phyloP scores from a whole-genome alignment of 495 filamentous ascomycete genomes.

The Penicillium robsamsonii region DNA sequence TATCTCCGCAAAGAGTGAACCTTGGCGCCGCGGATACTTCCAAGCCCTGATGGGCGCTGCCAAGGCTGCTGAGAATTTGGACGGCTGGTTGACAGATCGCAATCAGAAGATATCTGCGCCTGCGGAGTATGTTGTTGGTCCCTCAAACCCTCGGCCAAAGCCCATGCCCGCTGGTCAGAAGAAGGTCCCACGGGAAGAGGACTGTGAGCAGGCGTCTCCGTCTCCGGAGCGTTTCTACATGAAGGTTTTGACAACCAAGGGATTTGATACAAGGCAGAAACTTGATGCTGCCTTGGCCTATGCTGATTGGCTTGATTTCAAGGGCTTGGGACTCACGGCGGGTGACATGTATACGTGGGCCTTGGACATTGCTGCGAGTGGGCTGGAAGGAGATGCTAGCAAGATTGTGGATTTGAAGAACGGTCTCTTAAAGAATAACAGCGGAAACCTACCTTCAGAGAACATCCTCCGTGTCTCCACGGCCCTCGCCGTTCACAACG shows the following conservation, averaged over 20 bases:
- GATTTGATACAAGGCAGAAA: conserved; percentile 70
- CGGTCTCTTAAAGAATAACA: conserved; percentile 55
- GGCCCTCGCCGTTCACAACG: conserved; percentile 72
- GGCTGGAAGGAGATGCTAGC: conserved; percentile 41
- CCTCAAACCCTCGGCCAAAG: conserved; percentile 76
- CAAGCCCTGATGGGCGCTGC: conserved; percentile 73
- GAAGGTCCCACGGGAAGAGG: conserved; percentile 63
- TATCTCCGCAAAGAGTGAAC: conserved; percentile 68
- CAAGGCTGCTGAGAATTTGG: conserved; percentile 73
- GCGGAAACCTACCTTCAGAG: conserved; percentile 52
- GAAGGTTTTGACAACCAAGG: conserved; percentile 71
- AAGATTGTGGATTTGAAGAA: conserved; percentile 59
- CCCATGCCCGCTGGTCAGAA: conserved; percentile 60
- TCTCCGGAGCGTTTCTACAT: conserved; percentile 70
- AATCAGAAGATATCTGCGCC: conserved; percentile 65
- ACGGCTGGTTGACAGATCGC: conserved; percentile 70
- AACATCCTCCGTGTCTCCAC: conserved; percentile 76
- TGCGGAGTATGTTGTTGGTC: conserved; percentile 67
- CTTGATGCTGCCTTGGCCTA: conserved; percentile 77
- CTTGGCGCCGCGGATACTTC: conserved; percentile 82
- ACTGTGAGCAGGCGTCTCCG: conserved; percentile 64
- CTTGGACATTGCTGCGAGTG: conserved; percentile 62
- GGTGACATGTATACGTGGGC: conserved; percentile 70
- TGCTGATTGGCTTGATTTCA: conserved; percentile 79
- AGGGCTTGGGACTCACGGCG: conserved; percentile 58